Evolutionary conservation across 139 green algal species (phyloP), one percentile per base, ranked within the genome.

Genomic region (Chlorella sp.): DNA sequence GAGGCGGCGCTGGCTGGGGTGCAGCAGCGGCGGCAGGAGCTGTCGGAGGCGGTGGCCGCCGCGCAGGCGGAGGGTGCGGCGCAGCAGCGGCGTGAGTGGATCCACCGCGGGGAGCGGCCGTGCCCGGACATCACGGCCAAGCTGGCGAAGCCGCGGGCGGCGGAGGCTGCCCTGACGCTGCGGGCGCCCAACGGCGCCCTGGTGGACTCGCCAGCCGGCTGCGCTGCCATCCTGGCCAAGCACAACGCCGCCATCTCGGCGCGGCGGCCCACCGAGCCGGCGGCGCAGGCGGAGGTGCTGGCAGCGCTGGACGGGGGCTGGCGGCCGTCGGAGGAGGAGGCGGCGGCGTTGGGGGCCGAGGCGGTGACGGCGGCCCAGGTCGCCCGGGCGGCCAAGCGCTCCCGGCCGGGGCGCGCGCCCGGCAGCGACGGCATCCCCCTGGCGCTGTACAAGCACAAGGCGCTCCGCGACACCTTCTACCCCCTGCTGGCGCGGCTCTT

Each of bases 401-500:
- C n/a, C 8, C n/a, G 31, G 31, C 35, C 66, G 23, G 66, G 66
- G 33, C 56, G 29, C 19, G 66, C 66, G 14, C 66, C 66, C 14
- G 35, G 66, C 66, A 21, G 19, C 14, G 66, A 73, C 66, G 36
- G 35, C 48, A 53, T 73, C 66, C 35, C 66, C 1, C 23, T 73
- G 48, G 21, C 56, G 50, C 35, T 73, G 29, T 73, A 73, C 50
- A n/a, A 31, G 29, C 56, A 73, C 33, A 43, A 43, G 12, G 23
- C 21, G 21, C n/a, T n/a, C n/a, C n/a, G n/a, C n/a, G 43, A 29
- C 3, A 8, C 33, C 19, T 70, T 70, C 23, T 23, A 29, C 27
- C 66, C 66, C 21, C 29, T 73, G 50, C 50, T 73, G 2, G 35
- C 66, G 19, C 48, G 66, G 48, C 48, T 73, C 23, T 73, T 56